These are phyloP conservation scores for Malassezia cuniculi DNA, from an alignment of 1,284 basidiomycete genomes.

Conservation along the genomic window DNA sequence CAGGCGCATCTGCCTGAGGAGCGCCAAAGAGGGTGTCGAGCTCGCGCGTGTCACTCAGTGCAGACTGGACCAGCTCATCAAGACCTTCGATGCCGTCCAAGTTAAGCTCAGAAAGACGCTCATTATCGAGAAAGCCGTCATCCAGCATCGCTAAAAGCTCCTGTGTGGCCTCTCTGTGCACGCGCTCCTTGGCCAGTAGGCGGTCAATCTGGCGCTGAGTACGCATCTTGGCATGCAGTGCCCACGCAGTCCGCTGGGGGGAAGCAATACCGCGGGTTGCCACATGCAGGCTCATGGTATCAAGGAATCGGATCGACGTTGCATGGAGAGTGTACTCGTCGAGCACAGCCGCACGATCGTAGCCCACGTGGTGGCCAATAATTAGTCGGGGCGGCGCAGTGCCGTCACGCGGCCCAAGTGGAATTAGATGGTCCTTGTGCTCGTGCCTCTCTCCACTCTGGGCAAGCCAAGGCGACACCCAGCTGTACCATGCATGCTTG, in stretches of 20 bases:
- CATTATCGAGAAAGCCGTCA: conserved; percentile 42
- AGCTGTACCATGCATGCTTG: conserved; percentile 76
- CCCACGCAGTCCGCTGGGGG: conserved; percentile 85
- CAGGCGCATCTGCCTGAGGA: conserved; percentile 1
- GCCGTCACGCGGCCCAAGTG: conserved; percentile 49
- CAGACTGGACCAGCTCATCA: conserved; percentile 3
- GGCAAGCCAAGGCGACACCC: conserved; percentile 87
- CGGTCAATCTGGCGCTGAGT: conserved; percentile 51
- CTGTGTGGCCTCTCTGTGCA: conserved; percentile 34
- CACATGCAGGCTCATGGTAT: conserved; percentile 90
- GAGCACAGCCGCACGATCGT: conserved; percentile 68
- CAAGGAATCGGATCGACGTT: conserved; percentile 69
- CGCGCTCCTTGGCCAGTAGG: conserved; percentile 26
- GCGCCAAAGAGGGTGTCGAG: conserved; percentile 2
- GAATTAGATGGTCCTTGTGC: conserved; percentile 61
- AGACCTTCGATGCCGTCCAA: conserved; percentile 3
- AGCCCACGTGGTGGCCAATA: conserved; percentile 89
- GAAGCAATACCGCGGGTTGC: conserved; percentile 89
- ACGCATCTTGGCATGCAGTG: conserved; percentile 58
- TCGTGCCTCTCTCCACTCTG: conserved; percentile 50
- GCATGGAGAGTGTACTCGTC: conserved; percentile 70
- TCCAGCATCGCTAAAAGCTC: conserved; percentile 23
- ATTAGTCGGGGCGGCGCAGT: conserved; percentile 54
- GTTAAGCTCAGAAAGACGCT: conserved; percentile 15
- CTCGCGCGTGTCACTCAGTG: too few relatives aligned